phyloP scores from a whole-genome alignment of 148 eudicot genomes.

The Arbutus unedo region DNA sequence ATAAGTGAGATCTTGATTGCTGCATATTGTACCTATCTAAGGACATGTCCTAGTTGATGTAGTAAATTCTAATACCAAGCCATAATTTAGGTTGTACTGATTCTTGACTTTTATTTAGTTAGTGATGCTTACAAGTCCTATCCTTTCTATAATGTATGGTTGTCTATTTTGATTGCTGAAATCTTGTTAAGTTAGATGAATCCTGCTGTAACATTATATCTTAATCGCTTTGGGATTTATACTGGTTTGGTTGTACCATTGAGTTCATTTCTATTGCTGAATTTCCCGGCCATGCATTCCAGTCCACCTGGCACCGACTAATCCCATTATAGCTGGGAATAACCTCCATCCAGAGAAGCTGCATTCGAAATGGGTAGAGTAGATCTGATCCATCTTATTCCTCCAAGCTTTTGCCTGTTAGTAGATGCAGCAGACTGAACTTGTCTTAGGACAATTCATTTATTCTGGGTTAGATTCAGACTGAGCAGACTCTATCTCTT shows the following conservation, averaged over 20 bases:
- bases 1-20: not conserved
- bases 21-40: not conserved
- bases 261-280: not conserved
- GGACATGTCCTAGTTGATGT: not conserved
- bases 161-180: not conserved
- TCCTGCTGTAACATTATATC: not conserved
- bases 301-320: too few relatives aligned
- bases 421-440: too few relatives aligned
- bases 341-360: too few relatives aligned
- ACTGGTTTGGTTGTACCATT: not conserved
- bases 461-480: too few relatives aligned
- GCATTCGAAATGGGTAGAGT: too few relatives aligned
- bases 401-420: too few relatives aligned
- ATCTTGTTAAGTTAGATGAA: not conserved
- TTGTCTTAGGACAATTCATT: too few relatives aligned
- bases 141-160: not conserved
- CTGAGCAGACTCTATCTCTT: too few relatives aligned
- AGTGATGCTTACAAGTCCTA: not conserved
- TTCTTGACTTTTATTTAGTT: not conserved
- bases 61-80: not conserved
- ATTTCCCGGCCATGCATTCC: too few relatives aligned
- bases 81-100: not conserved
- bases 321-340: too few relatives aligned
- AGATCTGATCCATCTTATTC: too few relatives aligned
- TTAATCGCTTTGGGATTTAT: not conserved